Evolutionary conservation across 805 yeast genomes (phyloP).

Genomic region (Suhomyces pyralidae): DNA sequence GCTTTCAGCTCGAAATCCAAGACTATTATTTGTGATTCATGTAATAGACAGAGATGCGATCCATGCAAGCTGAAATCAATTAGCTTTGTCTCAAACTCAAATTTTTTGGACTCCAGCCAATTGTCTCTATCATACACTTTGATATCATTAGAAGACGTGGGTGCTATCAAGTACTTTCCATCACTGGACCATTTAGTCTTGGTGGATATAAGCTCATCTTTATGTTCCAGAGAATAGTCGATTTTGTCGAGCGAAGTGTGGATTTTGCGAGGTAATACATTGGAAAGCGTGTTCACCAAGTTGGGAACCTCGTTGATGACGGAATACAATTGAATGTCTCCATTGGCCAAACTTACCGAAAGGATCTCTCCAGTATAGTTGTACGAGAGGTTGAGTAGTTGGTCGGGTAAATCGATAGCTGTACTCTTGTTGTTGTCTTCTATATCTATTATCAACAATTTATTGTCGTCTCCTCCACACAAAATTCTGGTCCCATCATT

Average conservation of each 20-base stretch:
- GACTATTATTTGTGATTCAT: constrained; percentile 51
- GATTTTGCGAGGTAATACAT: constrained; percentile 38
- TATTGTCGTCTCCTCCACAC: constrained; percentile 67
- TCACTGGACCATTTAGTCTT: constrained; percentile 67
- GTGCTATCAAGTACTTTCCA: constrained; percentile 68
- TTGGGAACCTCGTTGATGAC: constrained; percentile 55
- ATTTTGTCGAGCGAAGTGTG: constrained; percentile 30
- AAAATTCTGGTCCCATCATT: constrained; percentile 59
- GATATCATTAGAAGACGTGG: constrained; percentile 47
- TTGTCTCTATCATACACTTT: constrained; percentile 42
- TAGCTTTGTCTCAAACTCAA: constrained; percentile 23
- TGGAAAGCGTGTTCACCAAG: constrained; percentile 43
- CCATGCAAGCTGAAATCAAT: constrained; percentile 61
- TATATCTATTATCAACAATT: constrained; percentile 46
- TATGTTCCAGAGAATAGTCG: constrained; percentile 41
- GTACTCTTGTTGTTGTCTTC: constrained; percentile 28
- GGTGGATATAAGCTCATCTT: constrained; percentile 47
- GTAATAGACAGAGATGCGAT: background rate
- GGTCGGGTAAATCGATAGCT: constrained; percentile 47
- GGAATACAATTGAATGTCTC: constrained; percentile 54
- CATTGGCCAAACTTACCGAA: constrained; percentile 58
- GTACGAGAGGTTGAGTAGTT: constrained; percentile 54
- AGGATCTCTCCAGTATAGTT: constrained; percentile 54
- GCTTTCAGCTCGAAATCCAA: constrained; percentile 49
- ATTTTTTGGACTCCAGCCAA: constrained; percentile 21